These are phyloP conservation scores for Suillus bovinus DNA, from an alignment of 768 basidiomycete species.

Conservation along the genomic window DNA sequence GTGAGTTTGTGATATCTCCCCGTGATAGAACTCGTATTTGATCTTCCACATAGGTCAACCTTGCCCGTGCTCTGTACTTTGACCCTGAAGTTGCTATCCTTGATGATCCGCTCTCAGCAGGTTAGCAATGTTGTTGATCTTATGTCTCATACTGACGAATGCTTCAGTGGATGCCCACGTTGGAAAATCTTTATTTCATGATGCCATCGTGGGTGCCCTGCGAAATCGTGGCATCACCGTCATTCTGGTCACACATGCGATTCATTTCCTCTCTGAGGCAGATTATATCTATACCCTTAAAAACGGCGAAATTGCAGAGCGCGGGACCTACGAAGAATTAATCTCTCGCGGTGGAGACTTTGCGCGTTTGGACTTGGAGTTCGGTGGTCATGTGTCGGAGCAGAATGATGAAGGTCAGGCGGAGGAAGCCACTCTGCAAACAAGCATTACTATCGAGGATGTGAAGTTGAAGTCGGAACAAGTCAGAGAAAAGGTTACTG, in stretches of 20 bases:
- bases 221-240: slow-evolving; percentile 49
- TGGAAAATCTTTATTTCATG: slow-evolving; percentile 64
- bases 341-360: slow-evolving; percentile 52
- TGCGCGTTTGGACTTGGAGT: slow-evolving; percentile 57
- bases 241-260: slow-evolving; percentile 55
- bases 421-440: slow-evolving; percentile 14
- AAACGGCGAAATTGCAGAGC: slow-evolving; percentile 45
- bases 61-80: slow-evolving; percentile 68
- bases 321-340: slow-evolving; percentile 55
- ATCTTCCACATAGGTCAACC: slow-evolving; percentile 49
- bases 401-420: slow-evolving; percentile 33
- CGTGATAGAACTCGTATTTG: neutral
- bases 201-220: slow-evolving; percentile 55
- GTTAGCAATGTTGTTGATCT: slow-evolving; percentile 29
- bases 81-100: slow-evolving; percentile 62
- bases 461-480: slow-evolving; percentile 39
- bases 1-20: slow-evolving; percentile 28
- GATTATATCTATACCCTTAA: slow-evolving; percentile 52
- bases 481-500: slow-evolving; percentile 39
- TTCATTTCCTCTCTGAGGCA: slow-evolving; percentile 52
- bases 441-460: slow-evolving; percentile 30
- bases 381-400: slow-evolving; percentile 49
- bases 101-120: slow-evolving; percentile 67
- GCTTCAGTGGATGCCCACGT: slow-evolving; percentile 72
- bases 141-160: neutral